Conservation (phyloP, 345 rosid species). For the Physaria fendleri region DNA sequence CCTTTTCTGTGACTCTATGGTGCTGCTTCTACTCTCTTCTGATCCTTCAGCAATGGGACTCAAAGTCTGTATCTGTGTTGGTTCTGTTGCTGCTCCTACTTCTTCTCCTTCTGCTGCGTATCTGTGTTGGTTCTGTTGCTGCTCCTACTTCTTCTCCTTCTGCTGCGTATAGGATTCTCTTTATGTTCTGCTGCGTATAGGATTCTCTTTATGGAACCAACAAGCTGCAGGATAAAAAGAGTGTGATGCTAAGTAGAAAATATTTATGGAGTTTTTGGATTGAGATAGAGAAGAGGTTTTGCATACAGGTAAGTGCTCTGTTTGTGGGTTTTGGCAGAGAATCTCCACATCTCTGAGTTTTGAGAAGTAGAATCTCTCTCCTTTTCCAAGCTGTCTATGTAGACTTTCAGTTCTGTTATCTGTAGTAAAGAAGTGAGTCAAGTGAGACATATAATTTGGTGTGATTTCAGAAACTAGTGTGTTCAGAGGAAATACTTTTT, state of each 20-base stretch:
- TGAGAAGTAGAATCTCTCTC: constrained; percentile 90
- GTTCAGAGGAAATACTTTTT: constrained; percentile 44
- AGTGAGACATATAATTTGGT: neutral
- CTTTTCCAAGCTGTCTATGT: constrained; percentile 91
- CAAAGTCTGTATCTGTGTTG: constrained; percentile 56
- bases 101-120: constrained; percentile 61
- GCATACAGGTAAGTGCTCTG: constrained; percentile 59
- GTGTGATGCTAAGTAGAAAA: neutral
- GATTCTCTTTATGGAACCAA: constrained; percentile 68
- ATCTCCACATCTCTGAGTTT: constrained; percentile 91
- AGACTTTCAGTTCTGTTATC: constrained; percentile 91
- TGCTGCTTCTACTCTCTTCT: constrained; percentile 48
- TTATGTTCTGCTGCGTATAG: too few relatives aligned
- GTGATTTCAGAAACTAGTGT: neutral
- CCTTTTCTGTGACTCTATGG: constrained; percentile 61
- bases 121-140: constrained; percentile 40
- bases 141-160: constrained; percentile 59
- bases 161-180: too few relatives aligned
- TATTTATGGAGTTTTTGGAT: neutral
- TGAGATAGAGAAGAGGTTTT: neutral
- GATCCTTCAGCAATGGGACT: constrained; percentile 76
- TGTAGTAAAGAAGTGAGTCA: constrained; percentile 1
- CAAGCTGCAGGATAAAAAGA: constrained; percentile 43
- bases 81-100: constrained; percentile 47
- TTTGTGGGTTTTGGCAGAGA: constrained; percentile 62